These are phyloP conservation scores for Anthracocystis panici-leucophaei DNA, from an alignment of 1,284 basidiomycete genomes.

Conservation along the genomic window DNA sequence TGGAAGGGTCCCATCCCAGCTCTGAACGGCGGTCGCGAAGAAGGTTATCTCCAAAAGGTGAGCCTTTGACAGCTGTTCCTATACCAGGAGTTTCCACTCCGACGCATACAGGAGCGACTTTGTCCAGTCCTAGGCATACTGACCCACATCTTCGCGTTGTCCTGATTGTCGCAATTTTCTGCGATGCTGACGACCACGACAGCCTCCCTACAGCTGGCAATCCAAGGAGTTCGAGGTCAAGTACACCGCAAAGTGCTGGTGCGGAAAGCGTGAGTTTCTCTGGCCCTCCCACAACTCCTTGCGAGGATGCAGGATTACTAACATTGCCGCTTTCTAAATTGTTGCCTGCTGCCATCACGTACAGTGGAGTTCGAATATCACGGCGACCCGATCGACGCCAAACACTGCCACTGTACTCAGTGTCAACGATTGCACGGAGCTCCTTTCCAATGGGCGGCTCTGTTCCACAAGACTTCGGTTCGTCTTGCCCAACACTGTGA, in stretches of 20 bases:
- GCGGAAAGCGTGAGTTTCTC: slow-evolving; percentile 35
- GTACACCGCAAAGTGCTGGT: slow-evolving; percentile 45
- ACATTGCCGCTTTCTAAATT: not conserved
- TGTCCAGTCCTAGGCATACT: too few species aligned
- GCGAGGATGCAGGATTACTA: not conserved
- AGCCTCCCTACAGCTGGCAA: slow-evolving; percentile 51
- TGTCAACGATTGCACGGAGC: slow-evolving; percentile 62
- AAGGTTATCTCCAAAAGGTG: slow-evolving; percentile 46
- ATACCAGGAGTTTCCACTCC: not conserved
- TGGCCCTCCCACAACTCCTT: not conserved
- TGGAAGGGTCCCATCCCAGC: slow-evolving; percentile 47
- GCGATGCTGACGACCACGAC: not conserved
- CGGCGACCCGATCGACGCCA: slow-evolving; percentile 54
- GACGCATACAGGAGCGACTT: too few species aligned
- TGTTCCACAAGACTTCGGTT: slow-evolving; percentile 55
- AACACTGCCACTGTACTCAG: slow-evolving; percentile 60
- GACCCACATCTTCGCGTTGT: too few species aligned
- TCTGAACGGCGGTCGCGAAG: slow-evolving; percentile 37
- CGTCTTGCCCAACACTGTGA: slow-evolving; percentile 45
- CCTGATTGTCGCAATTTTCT: not conserved
- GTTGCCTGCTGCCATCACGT: not conserved
- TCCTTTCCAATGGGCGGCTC: slow-evolving; percentile 57
- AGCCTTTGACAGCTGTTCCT: not conserved
- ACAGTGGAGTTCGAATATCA: slow-evolving; percentile 55
- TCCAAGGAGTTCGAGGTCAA: slow-evolving; percentile 47